Evolutionary conservation across 495 filamentous ascomycete genomes (phyloP), one percentile per base, ranked within the genome.

Genomic region (Penicillium psychrofluorescens): DNA sequence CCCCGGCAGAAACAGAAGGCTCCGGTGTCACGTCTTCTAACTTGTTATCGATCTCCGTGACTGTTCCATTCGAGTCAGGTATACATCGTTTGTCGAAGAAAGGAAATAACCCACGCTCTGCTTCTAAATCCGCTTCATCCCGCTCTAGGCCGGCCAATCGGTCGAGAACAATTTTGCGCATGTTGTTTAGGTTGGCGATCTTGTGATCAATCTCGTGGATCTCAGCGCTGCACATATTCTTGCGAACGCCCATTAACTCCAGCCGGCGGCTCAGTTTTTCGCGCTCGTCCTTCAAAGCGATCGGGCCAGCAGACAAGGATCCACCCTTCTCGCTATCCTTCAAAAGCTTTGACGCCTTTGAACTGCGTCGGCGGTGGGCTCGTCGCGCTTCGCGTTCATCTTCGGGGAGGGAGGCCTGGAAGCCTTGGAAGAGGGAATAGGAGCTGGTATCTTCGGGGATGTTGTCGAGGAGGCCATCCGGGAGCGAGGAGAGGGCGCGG

Each of bases 131-230:
- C n/a, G 83, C 77, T 55, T 99, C 92, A 52, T 97, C 90, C 66
- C 87, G 80, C 66, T 99, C 92, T 55, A 99, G 66, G n/a, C 74
- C 79, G 4, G 90, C 91, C 51, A 99, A 64, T 52, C 94, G 77
- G 42, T 95, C 91, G 32, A 99, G 61, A 14, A 97, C 84, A 44
- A 97, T 95, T 64, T 84, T 84, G 52, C 92, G 85, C 88, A 95
- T 97, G 42, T 79, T 86, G 52, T 90, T 84, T 41, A 97, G 70
- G 61, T 97, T 99, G 29, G 89, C 77, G 33, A 99, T 88, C 65
- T 97, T 99, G 65, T 83, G 90, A 60, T 99, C 92, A 40, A 99
- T 95, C 59, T 99, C 92, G 35, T 80, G 81, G 38, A 99, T 97
- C 62, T 99, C 92, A 45, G 86, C 80, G 54, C 88, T 91, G 58